Evolutionary conservation across 2,329 filamentous ascomycete species (phyloP).

Genomic region (Leptographium radiaticola): DNA sequence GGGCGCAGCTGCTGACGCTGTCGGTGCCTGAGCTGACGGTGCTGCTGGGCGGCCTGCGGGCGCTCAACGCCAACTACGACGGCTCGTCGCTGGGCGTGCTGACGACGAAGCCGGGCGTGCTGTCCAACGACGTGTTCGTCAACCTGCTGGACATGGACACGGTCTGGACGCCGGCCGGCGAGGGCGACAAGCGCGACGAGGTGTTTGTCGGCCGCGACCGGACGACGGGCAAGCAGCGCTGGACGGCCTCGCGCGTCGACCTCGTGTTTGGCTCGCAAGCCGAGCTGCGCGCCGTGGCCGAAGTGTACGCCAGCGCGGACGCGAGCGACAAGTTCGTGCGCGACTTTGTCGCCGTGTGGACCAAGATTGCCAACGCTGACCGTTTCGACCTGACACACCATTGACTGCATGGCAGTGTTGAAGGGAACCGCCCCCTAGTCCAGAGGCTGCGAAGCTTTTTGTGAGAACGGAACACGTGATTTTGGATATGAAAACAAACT

Average conservation of each 20-base stretch:
- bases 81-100: slow-evolving; percentile 54
- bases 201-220: slow-evolving; percentile 51
- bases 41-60: slow-evolving; percentile 59
- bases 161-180: slow-evolving; percentile 51
- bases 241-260: slow-evolving; percentile 55
- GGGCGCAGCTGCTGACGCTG: slow-evolving; percentile 56
- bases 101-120: slow-evolving; percentile 51
- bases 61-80: slow-evolving; percentile 57
- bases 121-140: slow-evolving; percentile 74
- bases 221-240: slow-evolving; percentile 53
- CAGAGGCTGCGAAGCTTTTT: not conserved
- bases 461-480: not conserved
- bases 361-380: slow-evolving; percentile 63
- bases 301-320: slow-evolving; percentile 54
- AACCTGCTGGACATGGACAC: slow-evolving; percentile 59
- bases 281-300: slow-evolving; percentile 56
- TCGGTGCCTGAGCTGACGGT: slow-evolving; percentile 58
- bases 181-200: slow-evolving; percentile 27
- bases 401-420: not conserved
- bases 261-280: slow-evolving; percentile 62
- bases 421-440: not conserved
- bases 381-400: slow-evolving; percentile 42
- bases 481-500: not conserved
- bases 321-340: slow-evolving; percentile 50
- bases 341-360: slow-evolving; percentile 61